Evolutionary conservation across 2,329 filamentous ascomycete genomes (phyloP).

Genomic region (Curvularia verruculosa): DNA sequence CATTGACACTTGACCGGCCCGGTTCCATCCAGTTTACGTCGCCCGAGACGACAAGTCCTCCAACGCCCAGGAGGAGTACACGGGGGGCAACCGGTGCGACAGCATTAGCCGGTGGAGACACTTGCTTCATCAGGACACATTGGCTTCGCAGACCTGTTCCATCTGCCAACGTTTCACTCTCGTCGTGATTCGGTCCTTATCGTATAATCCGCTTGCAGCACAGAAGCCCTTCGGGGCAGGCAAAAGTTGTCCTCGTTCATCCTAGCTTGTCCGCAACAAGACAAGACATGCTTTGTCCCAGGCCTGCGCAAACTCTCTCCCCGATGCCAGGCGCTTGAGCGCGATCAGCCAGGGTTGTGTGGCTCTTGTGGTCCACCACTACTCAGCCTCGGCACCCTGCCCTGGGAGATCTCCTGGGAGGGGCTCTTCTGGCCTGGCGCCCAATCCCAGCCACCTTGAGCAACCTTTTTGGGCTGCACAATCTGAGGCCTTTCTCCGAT

Average conservation of each 20-base stretch:
- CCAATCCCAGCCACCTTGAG: slow-evolving; percentile 15
- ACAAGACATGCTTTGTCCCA: slow-evolving; percentile 14
- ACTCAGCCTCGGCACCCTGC: slow-evolving; percentile 18
- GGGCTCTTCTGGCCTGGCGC: slow-evolving; percentile 14
- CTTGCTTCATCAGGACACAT: slow-evolving; percentile 27
- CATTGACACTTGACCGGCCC: slow-evolving; percentile 8
- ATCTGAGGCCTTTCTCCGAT: slow-evolving; percentile 4
- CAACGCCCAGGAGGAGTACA: slow-evolving; percentile 10
- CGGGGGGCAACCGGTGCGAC: slow-evolving; percentile 30
- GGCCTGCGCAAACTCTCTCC: slow-evolving; percentile 17
- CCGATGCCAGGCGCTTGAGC: slow-evolving; percentile 21
- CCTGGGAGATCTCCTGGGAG: slow-evolving; percentile 27
- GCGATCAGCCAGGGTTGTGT: slow-evolving; percentile 32
- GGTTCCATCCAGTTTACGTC: slow-evolving; percentile 16
- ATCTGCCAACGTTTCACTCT: slow-evolving; percentile 38
- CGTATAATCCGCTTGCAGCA: slow-evolving; percentile 14
- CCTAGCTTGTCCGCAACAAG: slow-evolving; percentile 19
- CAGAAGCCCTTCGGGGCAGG: slow-evolving; percentile 23
- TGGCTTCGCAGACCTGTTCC: slow-evolving; percentile 33
- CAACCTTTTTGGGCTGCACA: slow-evolving; percentile 14
- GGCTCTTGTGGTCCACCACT: slow-evolving; percentile 12
- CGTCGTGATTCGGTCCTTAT: slow-evolving; percentile 17
- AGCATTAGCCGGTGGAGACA: slow-evolving; percentile 36
- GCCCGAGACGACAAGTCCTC: slow-evolving; percentile 13
- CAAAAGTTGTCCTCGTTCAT: slow-evolving; percentile 18